A percentile compares a stretch with the other conserved stretches of the same genome.
phyloP scores from a whole-genome alignment of 2,329 filamentous ascomycete genomes.

The Fusarium bulbicola region DNA sequence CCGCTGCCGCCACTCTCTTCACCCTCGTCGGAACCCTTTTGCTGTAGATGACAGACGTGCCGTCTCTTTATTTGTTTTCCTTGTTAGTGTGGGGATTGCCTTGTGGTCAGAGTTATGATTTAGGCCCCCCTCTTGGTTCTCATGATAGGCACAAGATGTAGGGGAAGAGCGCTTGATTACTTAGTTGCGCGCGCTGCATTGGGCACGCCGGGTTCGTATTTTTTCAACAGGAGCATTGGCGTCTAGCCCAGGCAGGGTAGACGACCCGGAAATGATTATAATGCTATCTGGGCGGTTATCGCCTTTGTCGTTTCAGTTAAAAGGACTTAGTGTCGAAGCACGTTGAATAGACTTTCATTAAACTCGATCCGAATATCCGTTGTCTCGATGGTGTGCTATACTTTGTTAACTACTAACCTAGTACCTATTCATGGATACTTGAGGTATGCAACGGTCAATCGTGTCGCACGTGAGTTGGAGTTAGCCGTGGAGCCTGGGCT shows the following conservation, averaged over 20 bases:
- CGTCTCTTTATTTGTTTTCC: slow-evolving; percentile 18
- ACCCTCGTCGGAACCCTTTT: slow-evolving; percentile 52
- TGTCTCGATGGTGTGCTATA: background rate
- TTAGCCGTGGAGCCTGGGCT: slow-evolving; percentile 16
- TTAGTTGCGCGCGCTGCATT: slow-evolving; percentile 35
- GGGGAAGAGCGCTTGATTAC: slow-evolving; percentile 31
- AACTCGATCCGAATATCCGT: background rate
- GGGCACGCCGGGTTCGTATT: slow-evolving; percentile 36
- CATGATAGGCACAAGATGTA: slow-evolving; percentile 33
- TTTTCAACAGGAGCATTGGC: slow-evolving; percentile 41
- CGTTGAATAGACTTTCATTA: slow-evolving; percentile 39
- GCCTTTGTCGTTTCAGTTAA: slow-evolving; percentile 37
- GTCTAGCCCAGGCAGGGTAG: slow-evolving; percentile 39
- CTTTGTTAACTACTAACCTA: background rate
- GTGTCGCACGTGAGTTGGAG: slow-evolving; percentile 11
- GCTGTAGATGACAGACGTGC: slow-evolving; percentile 45
- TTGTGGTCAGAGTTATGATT: background rate
- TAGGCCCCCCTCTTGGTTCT: slow-evolving; percentile 26
- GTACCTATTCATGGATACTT: background rate
- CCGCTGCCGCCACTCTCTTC: slow-evolving; percentile 48
- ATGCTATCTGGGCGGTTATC: slow-evolving; percentile 41
- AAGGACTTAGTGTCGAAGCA: slow-evolving; percentile 29
- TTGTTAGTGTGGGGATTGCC: slow-evolving; percentile 21
- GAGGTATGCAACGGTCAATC: background rate
- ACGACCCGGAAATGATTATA: slow-evolving; percentile 42